Base-by-base conservation (phyloP, 257 asterid genomes). In the Solanum pimpinellifolium region DNA sequence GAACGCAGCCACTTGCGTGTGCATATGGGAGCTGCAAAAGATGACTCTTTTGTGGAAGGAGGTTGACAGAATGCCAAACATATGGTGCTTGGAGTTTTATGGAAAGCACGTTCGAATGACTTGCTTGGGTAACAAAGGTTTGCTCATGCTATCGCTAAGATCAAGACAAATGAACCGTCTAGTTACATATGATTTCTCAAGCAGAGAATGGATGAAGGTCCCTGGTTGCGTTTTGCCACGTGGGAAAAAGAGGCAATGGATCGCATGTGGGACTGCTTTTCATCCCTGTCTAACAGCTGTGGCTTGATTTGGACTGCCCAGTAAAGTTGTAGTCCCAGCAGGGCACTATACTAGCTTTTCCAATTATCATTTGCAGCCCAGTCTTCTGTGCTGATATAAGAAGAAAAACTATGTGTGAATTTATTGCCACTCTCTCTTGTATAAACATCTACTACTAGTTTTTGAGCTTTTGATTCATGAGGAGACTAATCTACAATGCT, bases 31-130 rank as follows among this genome's bases (percentile, higher is more conserved):
- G 96, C 94, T 97, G 91, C 98, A 97, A 89, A 97, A 93, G 94
- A 97, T 95, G 99, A 95, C 98, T 44, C 92, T 94, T 39, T 87
- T 95, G 96, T 97, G 99, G 99, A 97, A 97, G 99, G 99, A 97
- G 99, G 99, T 97, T 92, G 99, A 97, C 99, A 97, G 99, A 97
- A 97, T 97, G 99, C 99, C 99, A 97, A 97, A 97, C 89, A 86
- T 94, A 90, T 95, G 95, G 99, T 97, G 99, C 99, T 95, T 95
- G 92, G 99, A 97, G 88, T 97, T 97, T 92, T 95, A 97, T 35
- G 99, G 99, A 56, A 97, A 95, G 98, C 98, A 95, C 96, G 94
- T 97, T 84, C 90, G 96, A 56, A 97, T 97, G 99, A 94, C 95
- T 83, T 95, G 99, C 90, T 89, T 97, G 90, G 99, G 99, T 83